These are phyloP conservation scores for Cytospora piceicola DNA, from an alignment of 2,329 filamentous ascomycete genomes.

Conservation along the genomic window DNA sequence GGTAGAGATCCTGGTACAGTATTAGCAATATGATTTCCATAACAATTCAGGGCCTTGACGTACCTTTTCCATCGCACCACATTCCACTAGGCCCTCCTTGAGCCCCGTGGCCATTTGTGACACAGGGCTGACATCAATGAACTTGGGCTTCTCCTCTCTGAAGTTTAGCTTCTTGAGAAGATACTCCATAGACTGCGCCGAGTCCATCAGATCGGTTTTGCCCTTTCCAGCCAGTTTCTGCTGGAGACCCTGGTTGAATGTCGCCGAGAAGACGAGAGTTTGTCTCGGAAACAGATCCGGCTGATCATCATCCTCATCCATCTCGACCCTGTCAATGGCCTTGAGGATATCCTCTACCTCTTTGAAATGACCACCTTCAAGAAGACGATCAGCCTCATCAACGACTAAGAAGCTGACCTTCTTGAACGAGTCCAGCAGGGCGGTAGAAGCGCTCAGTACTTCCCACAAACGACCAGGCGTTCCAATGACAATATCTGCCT, in stretches of 20 bases:
- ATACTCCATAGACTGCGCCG: constrained; percentile 88
- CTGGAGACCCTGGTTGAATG: constrained; percentile 88
- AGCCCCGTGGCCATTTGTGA: constrained; percentile 86
- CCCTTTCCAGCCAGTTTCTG: constrained; percentile 85
- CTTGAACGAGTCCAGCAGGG: constrained; percentile 71
- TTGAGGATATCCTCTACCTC: constrained; percentile 88
- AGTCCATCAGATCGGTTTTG: constrained; percentile 67
- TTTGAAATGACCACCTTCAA: constrained; percentile 94
- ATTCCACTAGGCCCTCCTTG: constrained; percentile 90
- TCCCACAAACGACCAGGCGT: constrained; percentile 96
- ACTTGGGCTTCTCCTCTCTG: constrained; percentile 79
- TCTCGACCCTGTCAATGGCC: constrained; percentile 74
- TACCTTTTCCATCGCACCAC: constrained; percentile 89
- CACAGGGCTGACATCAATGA: constrained; percentile 87
- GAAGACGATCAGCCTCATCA: constrained; percentile 89
- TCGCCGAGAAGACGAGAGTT: constrained; percentile 95
- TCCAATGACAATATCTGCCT: constrained; percentile 89
- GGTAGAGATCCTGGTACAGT: constrained; percentile 73
- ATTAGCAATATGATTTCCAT: constrained; percentile 31
- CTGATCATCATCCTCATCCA: constrained; percentile 56
- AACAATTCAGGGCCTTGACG: not conserved
- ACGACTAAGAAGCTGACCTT: constrained; percentile 82
- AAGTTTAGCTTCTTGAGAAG: constrained; percentile 90
- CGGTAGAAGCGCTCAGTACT: constrained; percentile 76
- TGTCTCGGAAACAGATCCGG: constrained; percentile 63